Evolutionary conservation across 169 alveolate genomes (phyloP).

Genomic region (Babesia sp.): DNA sequence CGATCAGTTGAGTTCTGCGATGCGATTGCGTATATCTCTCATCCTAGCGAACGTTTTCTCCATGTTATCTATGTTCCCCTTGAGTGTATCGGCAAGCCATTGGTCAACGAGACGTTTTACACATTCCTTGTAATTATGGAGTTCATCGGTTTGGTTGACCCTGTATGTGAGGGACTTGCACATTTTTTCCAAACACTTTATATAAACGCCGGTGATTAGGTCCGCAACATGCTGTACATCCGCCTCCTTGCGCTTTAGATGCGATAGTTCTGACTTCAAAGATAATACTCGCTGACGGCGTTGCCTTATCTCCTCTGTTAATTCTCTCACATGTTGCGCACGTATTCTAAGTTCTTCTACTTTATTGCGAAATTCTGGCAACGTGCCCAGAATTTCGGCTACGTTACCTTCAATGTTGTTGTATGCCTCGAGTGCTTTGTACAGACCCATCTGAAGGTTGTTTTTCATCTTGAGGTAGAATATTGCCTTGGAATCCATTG

Average conservation of each 20-base stretch:
- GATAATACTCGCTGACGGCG: constrained; percentile 1
- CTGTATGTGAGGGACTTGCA: constrained; percentile 6
- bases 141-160: constrained; percentile 1
- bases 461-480: constrained; percentile 8
- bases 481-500: constrained; percentile 3
- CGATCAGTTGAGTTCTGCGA: background rate
- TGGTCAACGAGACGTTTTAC: constrained; percentile 40
- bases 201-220: constrained; percentile 27
- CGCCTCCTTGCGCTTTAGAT: background rate
- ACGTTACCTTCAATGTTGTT: background rate
- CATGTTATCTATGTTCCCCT: constrained; percentile 43
- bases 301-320: background rate
- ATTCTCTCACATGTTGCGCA: background rate
- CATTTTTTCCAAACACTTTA: constrained; percentile 19
- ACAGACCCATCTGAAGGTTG: background rate
- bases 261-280: background rate
- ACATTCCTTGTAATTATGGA: constrained; percentile 23
- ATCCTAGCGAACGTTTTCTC: constrained; percentile 34
- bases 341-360: constrained; percentile 4
- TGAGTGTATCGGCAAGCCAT: constrained; percentile 46
- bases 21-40: constrained; percentile 21
- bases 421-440: background rate
- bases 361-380: constrained; percentile 1
- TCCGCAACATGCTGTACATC: constrained; percentile 18
- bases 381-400: background rate